These are phyloP conservation scores for Phaeoacremonium minimum DNA, from an alignment of 2,329 filamentous ascomycete genomes.

Conservation along the genomic window DNA sequence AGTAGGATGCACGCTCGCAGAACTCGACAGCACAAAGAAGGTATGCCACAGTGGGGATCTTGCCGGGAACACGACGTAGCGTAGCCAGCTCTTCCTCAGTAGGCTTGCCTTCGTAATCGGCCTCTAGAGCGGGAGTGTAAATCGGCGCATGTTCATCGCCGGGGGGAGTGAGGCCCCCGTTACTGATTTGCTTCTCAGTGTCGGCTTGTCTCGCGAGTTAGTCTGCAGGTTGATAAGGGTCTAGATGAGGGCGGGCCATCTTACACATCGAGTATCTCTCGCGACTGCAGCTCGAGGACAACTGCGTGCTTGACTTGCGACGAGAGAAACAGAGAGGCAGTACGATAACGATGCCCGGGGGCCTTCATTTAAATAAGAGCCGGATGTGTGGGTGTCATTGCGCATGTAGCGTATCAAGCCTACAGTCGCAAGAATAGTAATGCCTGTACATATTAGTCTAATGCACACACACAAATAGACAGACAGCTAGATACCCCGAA, in stretches of 20 bases:
- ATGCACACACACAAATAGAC: too few relatives aligned
- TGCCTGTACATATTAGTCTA: too few relatives aligned
- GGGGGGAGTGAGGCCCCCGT: neutral
- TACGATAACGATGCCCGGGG: neutral
- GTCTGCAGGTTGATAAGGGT: too few relatives aligned
- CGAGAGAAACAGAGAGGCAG: neutral
- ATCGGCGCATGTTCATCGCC: constrained; percentile 4
- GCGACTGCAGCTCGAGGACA: neutral
- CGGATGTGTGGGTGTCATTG: neutral
- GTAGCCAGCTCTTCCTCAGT: constrained; percentile 40
- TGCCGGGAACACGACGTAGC: constrained; percentile 40
- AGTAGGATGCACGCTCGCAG: constrained; percentile 48
- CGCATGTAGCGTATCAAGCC: too few relatives aligned
- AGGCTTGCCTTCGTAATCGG: constrained; percentile 18
- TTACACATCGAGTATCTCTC: neutral
- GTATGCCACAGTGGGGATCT: constrained; percentile 38
- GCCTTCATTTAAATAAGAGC: neutral
- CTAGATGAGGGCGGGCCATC: too few relatives aligned
- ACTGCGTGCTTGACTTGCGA: neutral
- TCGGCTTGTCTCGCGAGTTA: constrained; percentile 1
- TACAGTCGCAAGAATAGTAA: too few relatives aligned
- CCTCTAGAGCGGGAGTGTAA: constrained; percentile 1
- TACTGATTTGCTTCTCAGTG: constrained; percentile 1
- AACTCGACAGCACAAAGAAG: constrained; percentile 45
- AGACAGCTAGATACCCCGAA: too few relatives aligned